Evolutionary conservation across 1,284 basidiomycete species (phyloP).

Genomic region (Ceratobasidium sp.): DNA sequence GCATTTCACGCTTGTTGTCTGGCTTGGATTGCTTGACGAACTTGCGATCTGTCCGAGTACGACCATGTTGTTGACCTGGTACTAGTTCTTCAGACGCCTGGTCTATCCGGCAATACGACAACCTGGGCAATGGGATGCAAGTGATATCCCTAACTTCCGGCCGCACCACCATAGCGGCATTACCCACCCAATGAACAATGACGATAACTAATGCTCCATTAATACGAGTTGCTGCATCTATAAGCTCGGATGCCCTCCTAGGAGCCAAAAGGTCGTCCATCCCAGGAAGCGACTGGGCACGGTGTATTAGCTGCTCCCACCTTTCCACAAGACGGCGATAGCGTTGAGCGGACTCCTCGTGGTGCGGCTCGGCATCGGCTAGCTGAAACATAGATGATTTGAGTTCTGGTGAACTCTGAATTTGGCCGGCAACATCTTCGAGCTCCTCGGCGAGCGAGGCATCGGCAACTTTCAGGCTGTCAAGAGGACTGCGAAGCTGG

Average conservation of each 20-base stretch:
- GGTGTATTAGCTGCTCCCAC: constrained; percentile 34
- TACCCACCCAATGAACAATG: neutral
- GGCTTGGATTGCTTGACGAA: neutral
- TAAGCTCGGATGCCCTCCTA: neutral
- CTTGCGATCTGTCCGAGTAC: no score
- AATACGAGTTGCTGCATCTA: no score
- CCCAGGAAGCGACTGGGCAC: constrained; percentile 16
- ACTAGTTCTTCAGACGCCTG: no score
- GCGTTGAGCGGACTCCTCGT: constrained; percentile 17
- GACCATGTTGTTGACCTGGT: no score
- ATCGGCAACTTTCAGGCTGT: constrained; percentile 4
- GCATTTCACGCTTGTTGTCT: neutral
- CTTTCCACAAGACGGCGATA: constrained; percentile 28
- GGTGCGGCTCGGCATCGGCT: no score
- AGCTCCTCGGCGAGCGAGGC: constrained; percentile 32
- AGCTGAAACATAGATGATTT: no score
- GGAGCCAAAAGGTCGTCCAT: constrained; percentile 5
- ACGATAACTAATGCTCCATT: constrained; percentile 8
- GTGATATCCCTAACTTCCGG: neutral
- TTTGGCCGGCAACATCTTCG: neutral
- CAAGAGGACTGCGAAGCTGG: constrained; percentile 8
- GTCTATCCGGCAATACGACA: no score
- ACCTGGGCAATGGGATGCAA: no score
- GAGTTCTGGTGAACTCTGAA: neutral
- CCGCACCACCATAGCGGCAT: neutral